phyloP scores from a whole-genome alignment of 2,329 filamentous ascomycete species.

The Kalmusia sp. region DNA sequence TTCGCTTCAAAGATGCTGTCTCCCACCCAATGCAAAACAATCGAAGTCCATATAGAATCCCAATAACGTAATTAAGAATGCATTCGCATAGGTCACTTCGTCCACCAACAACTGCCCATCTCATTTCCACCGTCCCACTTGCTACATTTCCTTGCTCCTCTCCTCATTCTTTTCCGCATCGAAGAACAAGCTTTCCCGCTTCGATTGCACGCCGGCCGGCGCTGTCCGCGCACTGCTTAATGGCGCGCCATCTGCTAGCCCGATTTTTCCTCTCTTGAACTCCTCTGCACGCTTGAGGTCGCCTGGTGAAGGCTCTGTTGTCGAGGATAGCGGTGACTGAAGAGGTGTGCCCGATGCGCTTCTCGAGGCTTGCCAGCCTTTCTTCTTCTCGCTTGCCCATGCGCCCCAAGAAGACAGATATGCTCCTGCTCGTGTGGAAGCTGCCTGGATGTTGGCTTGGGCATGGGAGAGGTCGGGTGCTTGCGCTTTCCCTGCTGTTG shows the following conservation, averaged over 20 bases:
- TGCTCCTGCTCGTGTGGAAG: constrained; percentile 63
- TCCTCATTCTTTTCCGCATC: constrained; percentile 22
- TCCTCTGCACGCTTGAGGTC: constrained; percentile 38
- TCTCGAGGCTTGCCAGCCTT: constrained; percentile 35
- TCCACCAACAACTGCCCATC: background rate
- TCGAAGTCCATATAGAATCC: background rate
- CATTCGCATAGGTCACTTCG: too few relatives aligned
- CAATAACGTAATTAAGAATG: too few relatives aligned
- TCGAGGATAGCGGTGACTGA: constrained; percentile 26
- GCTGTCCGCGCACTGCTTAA: constrained; percentile 17
- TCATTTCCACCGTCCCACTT: background rate
- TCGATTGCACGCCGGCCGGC: constrained; percentile 16
- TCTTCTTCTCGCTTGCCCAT: constrained; percentile 77
- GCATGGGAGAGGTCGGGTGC: constrained; percentile 60
- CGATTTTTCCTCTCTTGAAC: constrained; percentile 29
- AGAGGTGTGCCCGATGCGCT: constrained; percentile 28
- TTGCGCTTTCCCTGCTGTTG: constrained; percentile 35
- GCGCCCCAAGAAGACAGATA: constrained; percentile 69
- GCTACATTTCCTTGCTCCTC: constrained; percentile 1
- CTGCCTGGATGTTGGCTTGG: constrained; percentile 62
- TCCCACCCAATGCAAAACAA: constrained; percentile 13
- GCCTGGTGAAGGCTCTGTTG: constrained; percentile 22
- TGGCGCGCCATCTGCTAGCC: constrained; percentile 9
- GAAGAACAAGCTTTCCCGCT: constrained; percentile 24
- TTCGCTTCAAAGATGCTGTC: too few relatives aligned